These are phyloP conservation scores for Eudorina sp. DNA, from an alignment of 139 green algal species.

Conservation along the genomic window DNA sequence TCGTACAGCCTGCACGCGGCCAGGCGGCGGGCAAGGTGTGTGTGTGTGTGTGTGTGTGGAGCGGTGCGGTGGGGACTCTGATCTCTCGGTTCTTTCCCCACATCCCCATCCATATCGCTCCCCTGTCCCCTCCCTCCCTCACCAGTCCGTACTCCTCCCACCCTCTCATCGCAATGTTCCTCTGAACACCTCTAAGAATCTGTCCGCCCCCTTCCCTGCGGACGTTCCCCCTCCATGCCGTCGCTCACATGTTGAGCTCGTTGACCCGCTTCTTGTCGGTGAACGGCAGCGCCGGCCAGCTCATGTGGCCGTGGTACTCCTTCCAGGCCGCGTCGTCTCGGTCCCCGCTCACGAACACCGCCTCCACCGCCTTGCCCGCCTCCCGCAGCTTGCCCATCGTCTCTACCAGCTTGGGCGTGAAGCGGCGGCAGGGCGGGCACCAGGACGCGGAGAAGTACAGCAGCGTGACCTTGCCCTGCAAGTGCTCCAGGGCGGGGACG, in stretches of 20 bases:
- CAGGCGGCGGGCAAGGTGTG: too few species aligned
- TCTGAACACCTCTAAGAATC: too few species aligned
- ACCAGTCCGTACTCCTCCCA: too few species aligned
- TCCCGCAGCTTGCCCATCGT: slow-evolving; percentile 23
- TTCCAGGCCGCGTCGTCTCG: neutral
- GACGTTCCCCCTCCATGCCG: too few species aligned
- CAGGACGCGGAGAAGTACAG: slow-evolving; percentile 51
- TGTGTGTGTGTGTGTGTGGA: neutral
- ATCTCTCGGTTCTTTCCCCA: too few species aligned
- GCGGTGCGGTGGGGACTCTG: too few species aligned
- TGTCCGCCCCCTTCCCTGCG: too few species aligned
- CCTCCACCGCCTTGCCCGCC: slow-evolving; percentile 34
- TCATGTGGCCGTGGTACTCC: slow-evolving; percentile 52
- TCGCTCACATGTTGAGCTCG: slow-evolving; percentile 17
- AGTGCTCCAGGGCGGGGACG: slow-evolving; percentile 2
- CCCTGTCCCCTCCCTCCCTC: too few species aligned
- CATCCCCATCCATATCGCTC: too few species aligned
- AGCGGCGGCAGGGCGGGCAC: slow-evolving; percentile 46
- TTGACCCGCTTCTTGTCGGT: neutral
- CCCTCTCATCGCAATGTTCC: too few species aligned
- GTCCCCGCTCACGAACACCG: slow-evolving; percentile 45
- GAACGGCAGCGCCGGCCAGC: slow-evolving; percentile 35
- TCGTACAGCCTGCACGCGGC: neutral
- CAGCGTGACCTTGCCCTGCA: slow-evolving; percentile 31
- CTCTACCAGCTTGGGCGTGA: slow-evolving; percentile 51